Percentiles rank a stretch among this genome's conserved stretches.
phyloP scores from a whole-genome alignment of 1,139 yeast genomes.

The Debaryomyces udenii region DNA sequence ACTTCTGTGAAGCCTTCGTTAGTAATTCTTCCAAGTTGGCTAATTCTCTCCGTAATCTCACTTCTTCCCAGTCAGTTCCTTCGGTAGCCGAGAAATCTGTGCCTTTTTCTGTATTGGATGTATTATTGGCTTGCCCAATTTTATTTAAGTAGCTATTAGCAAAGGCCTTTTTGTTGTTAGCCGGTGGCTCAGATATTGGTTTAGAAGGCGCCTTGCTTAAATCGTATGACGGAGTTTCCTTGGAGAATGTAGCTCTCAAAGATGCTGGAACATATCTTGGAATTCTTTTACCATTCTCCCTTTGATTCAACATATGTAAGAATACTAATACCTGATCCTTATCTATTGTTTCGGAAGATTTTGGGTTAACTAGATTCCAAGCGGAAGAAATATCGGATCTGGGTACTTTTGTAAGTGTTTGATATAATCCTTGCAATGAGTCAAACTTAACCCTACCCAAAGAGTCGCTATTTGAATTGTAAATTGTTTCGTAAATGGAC shows the following conservation, averaged over 20 bases:
- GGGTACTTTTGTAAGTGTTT: conserved; percentile 72
- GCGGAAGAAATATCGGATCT: conserved; percentile 86
- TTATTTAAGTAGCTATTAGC: conserved; percentile 45
- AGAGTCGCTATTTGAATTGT: conserved; percentile 72
- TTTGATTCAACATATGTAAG: conserved; percentile 86
- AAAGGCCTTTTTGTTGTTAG: conserved; percentile 35
- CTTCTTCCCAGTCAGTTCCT: conserved; percentile 87
- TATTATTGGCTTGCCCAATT: conserved; percentile 53
- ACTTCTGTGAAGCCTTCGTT: conserved; percentile 56
- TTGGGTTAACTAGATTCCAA: conserved; percentile 94
- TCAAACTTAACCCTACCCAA: conserved; percentile 84
- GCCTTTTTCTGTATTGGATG: conserved; percentile 50
- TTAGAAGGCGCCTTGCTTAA: conserved; percentile 50
- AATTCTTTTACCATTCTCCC: conserved; percentile 83
- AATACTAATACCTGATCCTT: conserved; percentile 90
- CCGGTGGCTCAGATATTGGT: conserved; percentile 21
- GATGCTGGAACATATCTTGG: conserved; percentile 97
- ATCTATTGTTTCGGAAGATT: conserved; percentile 82
- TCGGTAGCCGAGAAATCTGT: conserved; percentile 76
- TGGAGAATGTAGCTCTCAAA: conserved; percentile 86
- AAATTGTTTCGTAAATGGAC: conserved; percentile 75
- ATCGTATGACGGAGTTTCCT: conserved; percentile 80
- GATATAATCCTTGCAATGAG: conserved; percentile 68
- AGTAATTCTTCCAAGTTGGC: conserved; percentile 70
- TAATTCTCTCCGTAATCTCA: conserved; percentile 76